A percentile compares a stretch with the other conserved stretches of the same genome.
These are phyloP conservation scores for Populus hybrid DNA, from an alignment of 441 rosid species.

Conservation along the genomic window DNA sequence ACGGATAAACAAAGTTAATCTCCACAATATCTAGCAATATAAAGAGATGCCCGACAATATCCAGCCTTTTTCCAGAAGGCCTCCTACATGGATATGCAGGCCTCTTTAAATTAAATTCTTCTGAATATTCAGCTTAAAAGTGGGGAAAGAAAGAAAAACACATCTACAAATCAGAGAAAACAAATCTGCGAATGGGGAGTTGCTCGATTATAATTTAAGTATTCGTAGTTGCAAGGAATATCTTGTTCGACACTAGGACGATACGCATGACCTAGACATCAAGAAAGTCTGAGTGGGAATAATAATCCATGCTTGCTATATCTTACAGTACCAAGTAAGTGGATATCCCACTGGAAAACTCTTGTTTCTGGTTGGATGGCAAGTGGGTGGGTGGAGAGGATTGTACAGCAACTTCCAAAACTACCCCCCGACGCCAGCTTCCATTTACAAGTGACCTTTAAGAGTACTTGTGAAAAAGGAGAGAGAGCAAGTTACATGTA, in stretches of 20 bases:
- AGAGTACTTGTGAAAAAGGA: neutral
- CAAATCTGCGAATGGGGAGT: neutral
- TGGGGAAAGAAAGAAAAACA: neutral
- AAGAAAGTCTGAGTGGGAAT: constrained; percentile 2
- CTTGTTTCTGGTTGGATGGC: neutral
- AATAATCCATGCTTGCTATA: neutral
- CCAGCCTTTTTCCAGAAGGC: too few species aligned
- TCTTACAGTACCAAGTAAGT: constrained; percentile 4
- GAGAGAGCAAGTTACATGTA: neutral
- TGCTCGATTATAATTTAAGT: neutral
- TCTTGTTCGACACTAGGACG: neutral
- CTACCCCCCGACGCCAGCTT: neutral
- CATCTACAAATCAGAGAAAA: too few species aligned
- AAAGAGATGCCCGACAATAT: too few species aligned
- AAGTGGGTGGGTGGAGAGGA: constrained; percentile 15
- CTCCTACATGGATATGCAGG: too few species aligned
- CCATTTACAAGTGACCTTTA: constrained; percentile 3
- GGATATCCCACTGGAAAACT: constrained; percentile 15
- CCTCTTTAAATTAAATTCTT: too few species aligned
- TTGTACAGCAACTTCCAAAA: neutral
- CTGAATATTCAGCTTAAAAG: neutral
- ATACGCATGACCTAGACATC: constrained; percentile 1
- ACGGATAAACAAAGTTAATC: too few species aligned
- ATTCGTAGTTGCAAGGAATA: neutral
- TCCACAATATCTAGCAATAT: too few species aligned